Percentiles rank a stretch among this genome's conserved stretches.
phyloP scores from a whole-genome alignment of 345 rosid species.

The Bruguiera parviflora region DNA sequence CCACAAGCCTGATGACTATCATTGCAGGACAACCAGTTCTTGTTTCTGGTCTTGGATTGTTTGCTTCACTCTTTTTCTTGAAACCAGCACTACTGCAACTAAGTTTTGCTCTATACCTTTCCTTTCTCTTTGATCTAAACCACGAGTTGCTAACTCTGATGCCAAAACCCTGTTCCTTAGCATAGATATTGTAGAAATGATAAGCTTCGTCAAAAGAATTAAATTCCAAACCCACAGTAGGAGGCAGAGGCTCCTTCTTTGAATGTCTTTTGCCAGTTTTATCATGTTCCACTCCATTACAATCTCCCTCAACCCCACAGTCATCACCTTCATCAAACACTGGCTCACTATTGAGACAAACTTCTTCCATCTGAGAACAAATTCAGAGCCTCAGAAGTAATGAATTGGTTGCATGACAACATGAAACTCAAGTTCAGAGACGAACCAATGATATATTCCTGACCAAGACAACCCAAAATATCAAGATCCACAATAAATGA shows the following conservation, averaged over 20 bases:
- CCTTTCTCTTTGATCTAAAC: slow-evolving; percentile 66
- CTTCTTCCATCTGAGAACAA: slow-evolving; percentile 37
- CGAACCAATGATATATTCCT: no score
- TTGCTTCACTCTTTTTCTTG: slow-evolving; percentile 61
- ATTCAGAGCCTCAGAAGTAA: neutral
- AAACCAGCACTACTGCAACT: slow-evolving; percentile 83
- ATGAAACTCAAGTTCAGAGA: no score
- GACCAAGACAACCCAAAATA: no score
- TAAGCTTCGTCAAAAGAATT: slow-evolving; percentile 78
- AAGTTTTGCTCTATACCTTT: slow-evolving; percentile 73
- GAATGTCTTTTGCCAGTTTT: slow-evolving; percentile 25
- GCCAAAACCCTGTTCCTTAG: slow-evolving; percentile 65
- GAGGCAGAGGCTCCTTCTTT: slow-evolving; percentile 60
- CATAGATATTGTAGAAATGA: slow-evolving; percentile 74
- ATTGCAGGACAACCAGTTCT: slow-evolving; percentile 84
- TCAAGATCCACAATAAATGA: no score
- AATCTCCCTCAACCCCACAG: slow-evolving; percentile 21
- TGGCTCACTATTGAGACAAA: slow-evolving; percentile 27
- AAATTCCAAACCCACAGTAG: slow-evolving; percentile 81
- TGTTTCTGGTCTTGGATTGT: slow-evolving; percentile 62
- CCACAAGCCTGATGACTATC: slow-evolving; percentile 73
- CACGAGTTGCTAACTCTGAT: slow-evolving; percentile 82
- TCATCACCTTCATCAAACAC: slow-evolving; percentile 32
- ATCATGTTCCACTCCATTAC: slow-evolving; percentile 28
- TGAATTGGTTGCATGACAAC: no score